Base-by-base conservation (phyloP, 495 filamentous ascomycete genomes). In the Aspergillus panamensis region DNA sequence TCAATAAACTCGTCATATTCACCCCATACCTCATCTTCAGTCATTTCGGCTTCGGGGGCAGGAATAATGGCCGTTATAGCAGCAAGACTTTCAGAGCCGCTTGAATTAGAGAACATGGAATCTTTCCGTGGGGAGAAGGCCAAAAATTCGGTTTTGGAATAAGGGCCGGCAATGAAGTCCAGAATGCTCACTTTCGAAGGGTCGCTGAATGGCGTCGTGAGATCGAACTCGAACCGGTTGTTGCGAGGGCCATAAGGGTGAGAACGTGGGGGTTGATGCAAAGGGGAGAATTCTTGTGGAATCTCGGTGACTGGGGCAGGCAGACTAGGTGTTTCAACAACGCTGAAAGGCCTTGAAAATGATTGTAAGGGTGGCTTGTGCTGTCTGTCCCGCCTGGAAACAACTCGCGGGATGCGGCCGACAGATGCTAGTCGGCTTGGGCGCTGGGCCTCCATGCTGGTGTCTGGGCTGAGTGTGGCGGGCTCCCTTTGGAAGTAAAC, bases 1-100 rank as follows among this genome's bases (percentile, higher is more conserved):
- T 89, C 89, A 52, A 97, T 81, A 14, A 96, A 76, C 65, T 97
- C 94, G 67, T 97, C 87, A 61, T 94, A 97, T 69, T 98, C 92
- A 39, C 88, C 84, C 94, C 94, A 98, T 16, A 96, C 80, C 65
- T 97, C 94, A 63, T 97, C 94, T 61, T 92, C 87, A 14, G 76
- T 84, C 6, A 84, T 78, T 8, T 78, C 82, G 8, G 82, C 79
- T 30, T 72, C 77, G 10, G 81, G 75, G 14, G 72, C 67, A 6
- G 87, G 88, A 39, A 87, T 67, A 4, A 88, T 70, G 21, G 87
- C 87, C 10, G 82, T 87, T 7, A 83, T 80, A 7, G 78, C 78
- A 52, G 77, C 69, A 63, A 76, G 72, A n/a, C 80, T 80, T 0
- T 84, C 85, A 16, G 87, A 90, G 62, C 86, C 88, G 66, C 81